phyloP scores from a whole-genome alignment of 805 yeast genomes.

The Wickerhamiella nectarea region DNA sequence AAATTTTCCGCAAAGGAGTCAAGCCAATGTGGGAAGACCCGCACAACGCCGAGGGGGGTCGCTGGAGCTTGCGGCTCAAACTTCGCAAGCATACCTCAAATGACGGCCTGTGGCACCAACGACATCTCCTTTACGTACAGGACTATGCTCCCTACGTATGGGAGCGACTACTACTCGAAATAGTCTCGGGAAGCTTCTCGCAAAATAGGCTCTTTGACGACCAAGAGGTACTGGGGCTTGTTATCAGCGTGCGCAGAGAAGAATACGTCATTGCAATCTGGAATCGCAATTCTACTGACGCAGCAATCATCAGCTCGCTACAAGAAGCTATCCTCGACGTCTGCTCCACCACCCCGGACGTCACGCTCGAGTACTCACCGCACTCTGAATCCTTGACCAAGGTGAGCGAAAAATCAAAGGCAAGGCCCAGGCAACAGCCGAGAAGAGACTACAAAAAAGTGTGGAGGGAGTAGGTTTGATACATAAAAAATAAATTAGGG shows the following conservation, averaged over 20 bases:
- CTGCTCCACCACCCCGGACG: slow-evolving; percentile 1
- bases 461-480: background rate
- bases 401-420: slow-evolving; percentile 7
- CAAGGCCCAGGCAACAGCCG: background rate
- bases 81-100: background rate
- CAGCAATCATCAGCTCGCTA: slow-evolving; percentile 20
- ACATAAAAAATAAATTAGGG: background rate
- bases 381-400: slow-evolving; percentile 20
- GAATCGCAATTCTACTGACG: slow-evolving; percentile 34
- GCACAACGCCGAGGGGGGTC: slow-evolving; percentile 43
- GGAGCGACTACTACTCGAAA: slow-evolving; percentile 37
- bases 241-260: slow-evolving; percentile 43
- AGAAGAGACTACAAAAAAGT: background rate
- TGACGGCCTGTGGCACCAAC: slow-evolving; percentile 3
- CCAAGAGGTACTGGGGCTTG: slow-evolving; percentile 40
- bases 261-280: slow-evolving; percentile 49
- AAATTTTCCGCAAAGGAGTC: slow-evolving; percentile 44
- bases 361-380: slow-evolving; percentile 21
- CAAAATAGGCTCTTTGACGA: slow-evolving; percentile 28
- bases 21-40: slow-evolving; percentile 62
- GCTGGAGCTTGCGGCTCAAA: slow-evolving; percentile 41
- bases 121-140: slow-evolving; percentile 9
- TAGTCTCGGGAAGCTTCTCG: slow-evolving; percentile 38
- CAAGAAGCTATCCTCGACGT: slow-evolving; percentile 12
- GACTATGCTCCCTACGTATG: slow-evolving; percentile 19